Percentiles rank a stretch among this genome's conserved stretches.
These are phyloP conservation scores for Hemileia vastatrix DNA, from an alignment of 1,284 basidiomycete genomes.

Conservation along the genomic window DNA sequence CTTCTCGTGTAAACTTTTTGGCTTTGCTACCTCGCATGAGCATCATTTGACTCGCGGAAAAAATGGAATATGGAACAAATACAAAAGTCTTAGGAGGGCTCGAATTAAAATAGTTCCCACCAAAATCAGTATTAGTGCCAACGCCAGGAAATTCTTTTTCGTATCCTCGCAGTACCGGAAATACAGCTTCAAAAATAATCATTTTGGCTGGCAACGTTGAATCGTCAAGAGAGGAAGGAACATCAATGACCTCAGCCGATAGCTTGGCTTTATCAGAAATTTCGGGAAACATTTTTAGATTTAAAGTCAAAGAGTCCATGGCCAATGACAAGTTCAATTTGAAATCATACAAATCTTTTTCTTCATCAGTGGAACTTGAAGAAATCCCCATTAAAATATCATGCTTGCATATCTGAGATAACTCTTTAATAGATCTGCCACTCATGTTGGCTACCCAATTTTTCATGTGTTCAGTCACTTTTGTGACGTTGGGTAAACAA, in stretches of 20 bases:
- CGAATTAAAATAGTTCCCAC: constrained; percentile 41
- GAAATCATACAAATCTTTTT: constrained; percentile 49
- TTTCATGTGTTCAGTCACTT: constrained; percentile 46
- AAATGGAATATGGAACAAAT: constrained; percentile 50
- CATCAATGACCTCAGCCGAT: constrained; percentile 49
- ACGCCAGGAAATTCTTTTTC: constrained; percentile 41
- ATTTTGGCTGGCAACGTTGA: constrained; percentile 40
- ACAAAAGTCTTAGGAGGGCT: constrained; percentile 49
- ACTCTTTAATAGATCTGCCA: constrained; percentile 47
- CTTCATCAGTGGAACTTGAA: constrained; percentile 32
- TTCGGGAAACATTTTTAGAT: constrained; percentile 48
- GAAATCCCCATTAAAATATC: constrained; percentile 41
- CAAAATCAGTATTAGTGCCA: constrained; percentile 31
- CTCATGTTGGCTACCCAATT: constrained; percentile 46
- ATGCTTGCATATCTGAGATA: constrained; percentile 46
- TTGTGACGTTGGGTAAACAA: constrained; percentile 49
- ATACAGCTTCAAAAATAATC: constrained; percentile 49
- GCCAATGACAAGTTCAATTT: constrained; percentile 49
- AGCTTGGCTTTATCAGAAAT: constrained; percentile 46
- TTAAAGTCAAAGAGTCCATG: constrained; percentile 48
- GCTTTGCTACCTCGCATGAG: constrained; percentile 46
- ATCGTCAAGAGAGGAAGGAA: constrained; percentile 46
- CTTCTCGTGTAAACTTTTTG: constrained; percentile 45
- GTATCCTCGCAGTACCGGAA: constrained; percentile 44
- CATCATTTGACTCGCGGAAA: constrained; percentile 49